Conservation (phyloP, 768 basidiomycete species). For the Gyrodon lividus region DNA sequence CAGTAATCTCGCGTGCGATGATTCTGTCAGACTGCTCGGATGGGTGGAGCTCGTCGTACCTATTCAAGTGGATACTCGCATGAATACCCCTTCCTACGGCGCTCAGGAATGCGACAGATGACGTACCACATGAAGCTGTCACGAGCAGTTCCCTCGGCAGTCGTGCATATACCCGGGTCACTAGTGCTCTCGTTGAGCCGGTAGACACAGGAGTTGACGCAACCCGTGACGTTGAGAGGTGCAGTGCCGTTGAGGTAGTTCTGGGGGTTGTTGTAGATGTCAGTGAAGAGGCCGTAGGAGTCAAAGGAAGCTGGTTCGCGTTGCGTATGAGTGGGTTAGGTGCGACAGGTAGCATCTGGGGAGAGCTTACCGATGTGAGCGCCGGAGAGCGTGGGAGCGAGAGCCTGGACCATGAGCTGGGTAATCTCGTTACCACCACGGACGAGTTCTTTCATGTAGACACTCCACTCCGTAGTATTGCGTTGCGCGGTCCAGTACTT, state of each 20-base stretch:
- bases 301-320: conserved; percentile 51
- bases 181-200: conserved; percentile 21
- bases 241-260: conserved; percentile 63
- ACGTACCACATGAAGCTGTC: conserved; percentile 64
- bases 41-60: conserved; percentile 55
- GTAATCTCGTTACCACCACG: conserved; percentile 52
- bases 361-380: conserved; percentile 56
- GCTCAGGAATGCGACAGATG: background rate
- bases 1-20: conserved; percentile 50
- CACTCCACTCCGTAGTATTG: conserved; percentile 58
- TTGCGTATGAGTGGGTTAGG: background rate
- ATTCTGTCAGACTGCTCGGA: conserved; percentile 57
- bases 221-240: conserved; percentile 57
- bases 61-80: background rate
- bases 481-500: conserved; percentile 49
- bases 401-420: conserved; percentile 46
- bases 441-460: conserved; percentile 53
- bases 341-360: background rate
- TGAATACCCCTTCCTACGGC: background rate
- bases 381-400: conserved; percentile 47
- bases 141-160: conserved; percentile 34
- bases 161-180: conserved; percentile 32
- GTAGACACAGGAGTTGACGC: conserved; percentile 48
- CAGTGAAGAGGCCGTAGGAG: conserved; percentile 57
- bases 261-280: conserved; percentile 52